A percentile compares a stretch with the other conserved stretches of the same genome.
These are phyloP conservation scores for Phytopythium chamaehyphon DNA, from an alignment of 352 stramenopile genomes.

Conservation along the genomic window DNA sequence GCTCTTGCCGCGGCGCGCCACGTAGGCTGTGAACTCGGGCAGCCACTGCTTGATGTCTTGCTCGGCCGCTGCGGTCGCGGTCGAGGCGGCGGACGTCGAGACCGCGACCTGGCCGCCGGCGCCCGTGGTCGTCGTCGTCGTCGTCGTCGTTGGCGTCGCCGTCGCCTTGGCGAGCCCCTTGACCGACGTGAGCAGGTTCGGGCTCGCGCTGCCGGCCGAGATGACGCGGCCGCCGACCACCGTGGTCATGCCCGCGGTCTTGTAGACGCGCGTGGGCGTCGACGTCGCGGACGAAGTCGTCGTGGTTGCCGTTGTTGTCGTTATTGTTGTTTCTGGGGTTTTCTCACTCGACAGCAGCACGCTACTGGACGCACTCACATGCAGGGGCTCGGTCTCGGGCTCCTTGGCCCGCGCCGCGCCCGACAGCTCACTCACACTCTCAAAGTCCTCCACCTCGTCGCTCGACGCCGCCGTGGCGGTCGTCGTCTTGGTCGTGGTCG, in stretches of 20 bases:
- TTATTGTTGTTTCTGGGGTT: not conserved
- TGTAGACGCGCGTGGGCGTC: conserved; percentile 19
- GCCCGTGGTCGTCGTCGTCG: conserved; percentile 11
- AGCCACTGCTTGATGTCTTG: conserved; percentile 30
- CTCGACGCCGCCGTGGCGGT: conserved; percentile 17
- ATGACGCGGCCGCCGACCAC: conserved; percentile 2
- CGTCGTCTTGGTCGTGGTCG: conserved; percentile 25
- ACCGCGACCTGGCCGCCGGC: conserved; percentile 2
- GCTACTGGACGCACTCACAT: conserved; percentile 8
- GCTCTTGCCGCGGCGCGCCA: conserved; percentile 21
- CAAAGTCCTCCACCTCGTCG: conserved; percentile 22
- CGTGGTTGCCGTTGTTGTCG: conserved; percentile 12
- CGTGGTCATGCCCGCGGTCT: conserved; percentile 4
- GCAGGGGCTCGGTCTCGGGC: conserved; percentile 8
- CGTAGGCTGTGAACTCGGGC: conserved; percentile 28
- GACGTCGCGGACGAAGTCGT: conserved; percentile 19
- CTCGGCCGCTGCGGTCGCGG: conserved; percentile 7
- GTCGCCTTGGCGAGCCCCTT: conserved; percentile 4
- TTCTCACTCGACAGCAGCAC: not conserved
- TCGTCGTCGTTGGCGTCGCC: conserved; percentile 5
- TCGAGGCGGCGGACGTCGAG: conserved; percentile 6
- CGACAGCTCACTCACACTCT: conserved; percentile 25
- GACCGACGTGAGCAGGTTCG: conserved; percentile 2
- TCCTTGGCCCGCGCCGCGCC: not conserved
- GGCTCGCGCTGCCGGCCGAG: conserved; percentile 2